phyloP scores from a whole-genome alignment of 192 early-diverging fungal genomes.

The Spizellomyces punctatus region DNA sequence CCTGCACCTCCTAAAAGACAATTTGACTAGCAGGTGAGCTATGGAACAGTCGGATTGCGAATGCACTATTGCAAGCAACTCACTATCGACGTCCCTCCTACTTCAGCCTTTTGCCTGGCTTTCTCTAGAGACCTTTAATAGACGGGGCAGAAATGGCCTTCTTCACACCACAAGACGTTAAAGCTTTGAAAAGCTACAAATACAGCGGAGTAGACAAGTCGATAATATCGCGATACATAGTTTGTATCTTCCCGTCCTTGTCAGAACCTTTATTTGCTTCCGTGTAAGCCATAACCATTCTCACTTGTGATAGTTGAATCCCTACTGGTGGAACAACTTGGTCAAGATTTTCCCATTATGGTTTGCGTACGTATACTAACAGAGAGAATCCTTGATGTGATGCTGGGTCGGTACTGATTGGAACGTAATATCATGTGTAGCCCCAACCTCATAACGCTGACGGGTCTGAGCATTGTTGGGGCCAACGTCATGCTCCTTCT shows the following conservation, averaged over 20 bases:
- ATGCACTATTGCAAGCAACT: too few relatives aligned
- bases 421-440: slow-evolving; percentile 26
- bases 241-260: neutral
- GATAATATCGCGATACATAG: slow-evolving; percentile 66
- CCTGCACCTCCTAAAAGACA: too few relatives aligned
- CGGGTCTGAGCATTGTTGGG: slow-evolving; percentile 80
- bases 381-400: slow-evolving; percentile 21
- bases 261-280: neutral
- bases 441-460: slow-evolving; percentile 89
- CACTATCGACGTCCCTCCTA: too few relatives aligned
- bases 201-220: slow-evolving; percentile 89
- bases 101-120: too few relatives aligned
- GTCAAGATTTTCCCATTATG: slow-evolving; percentile 83
- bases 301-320: slow-evolving; percentile 54
- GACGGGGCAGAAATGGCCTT: too few relatives aligned
- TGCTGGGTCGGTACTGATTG: neutral
- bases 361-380: slow-evolving; percentile 62
- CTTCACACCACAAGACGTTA: slow-evolving; percentile 34
- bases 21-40: too few relatives aligned
- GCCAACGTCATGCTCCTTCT: slow-evolving; percentile 71
- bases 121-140: too few relatives aligned
- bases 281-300: neutral
- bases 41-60: too few relatives aligned
- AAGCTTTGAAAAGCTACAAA: slow-evolving; percentile 72
- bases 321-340: slow-evolving; percentile 84